A percentile compares a stretch with the other conserved stretches of the same genome.
phyloP scores from a whole-genome alignment of 805 yeast genomes.

The Yamadazyma scolyti region DNA sequence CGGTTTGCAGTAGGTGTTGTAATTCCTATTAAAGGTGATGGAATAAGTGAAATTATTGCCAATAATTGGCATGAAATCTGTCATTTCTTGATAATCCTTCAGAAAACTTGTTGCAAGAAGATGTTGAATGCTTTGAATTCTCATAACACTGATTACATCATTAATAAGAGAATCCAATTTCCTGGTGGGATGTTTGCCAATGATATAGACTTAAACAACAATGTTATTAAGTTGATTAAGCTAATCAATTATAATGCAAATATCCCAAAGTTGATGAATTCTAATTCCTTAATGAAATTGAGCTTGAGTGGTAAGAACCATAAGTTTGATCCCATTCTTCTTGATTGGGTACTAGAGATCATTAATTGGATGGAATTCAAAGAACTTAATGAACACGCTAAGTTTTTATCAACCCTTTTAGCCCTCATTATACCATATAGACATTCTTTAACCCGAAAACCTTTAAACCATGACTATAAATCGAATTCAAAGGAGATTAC shows the following conservation, averaged over 20 bases:
- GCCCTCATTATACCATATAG: constrained; percentile 43
- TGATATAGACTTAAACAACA: constrained; percentile 40
- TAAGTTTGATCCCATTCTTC: constrained; percentile 30
- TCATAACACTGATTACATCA: constrained; percentile 11
- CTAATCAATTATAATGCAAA: constrained; percentile 37
- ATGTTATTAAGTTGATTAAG: constrained; percentile 33
- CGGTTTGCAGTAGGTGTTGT: constrained; percentile 48
- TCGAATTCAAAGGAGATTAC: constrained; percentile 28
- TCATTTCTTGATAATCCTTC: constrained; percentile 35
- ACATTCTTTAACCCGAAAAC: constrained; percentile 29
- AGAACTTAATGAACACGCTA: constrained; percentile 26
- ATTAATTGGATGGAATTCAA: constrained; percentile 55
- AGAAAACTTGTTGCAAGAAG: constrained; percentile 36
- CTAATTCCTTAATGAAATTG: constrained; percentile 34
- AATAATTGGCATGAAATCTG: constrained; percentile 49
- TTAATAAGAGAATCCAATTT: constrained; percentile 34
- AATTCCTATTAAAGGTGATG: constrained; percentile 39
- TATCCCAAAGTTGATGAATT: constrained; percentile 44
- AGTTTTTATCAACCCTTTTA: constrained; percentile 46
- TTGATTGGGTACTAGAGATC: constrained; percentile 51
- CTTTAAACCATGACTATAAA: constrained; percentile 20
- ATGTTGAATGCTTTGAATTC: constrained; percentile 22
- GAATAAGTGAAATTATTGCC: constrained; percentile 38
- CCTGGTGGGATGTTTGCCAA: constrained; percentile 36
- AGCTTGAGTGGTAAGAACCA: constrained; percentile 8